Conservation (phyloP, 257 asterid species). For the Phtheirospermum japonicum region DNA sequence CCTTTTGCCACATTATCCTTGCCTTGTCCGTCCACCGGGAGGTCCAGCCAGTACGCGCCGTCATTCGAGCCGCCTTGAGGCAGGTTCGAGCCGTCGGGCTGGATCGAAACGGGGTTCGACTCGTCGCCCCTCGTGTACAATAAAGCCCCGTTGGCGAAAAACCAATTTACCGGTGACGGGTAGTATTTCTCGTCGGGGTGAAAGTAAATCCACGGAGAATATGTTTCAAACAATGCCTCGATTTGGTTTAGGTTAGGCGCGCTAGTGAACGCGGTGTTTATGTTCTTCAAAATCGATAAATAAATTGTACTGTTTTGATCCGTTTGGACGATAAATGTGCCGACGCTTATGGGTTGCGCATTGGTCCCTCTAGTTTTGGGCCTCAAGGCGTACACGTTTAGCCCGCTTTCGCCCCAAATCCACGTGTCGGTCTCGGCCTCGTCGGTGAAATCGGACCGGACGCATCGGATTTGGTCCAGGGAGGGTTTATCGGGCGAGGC, state of each 20-base stretch:
- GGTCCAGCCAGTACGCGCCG: conserved; percentile 70
- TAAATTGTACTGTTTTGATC: conserved; percentile 15
- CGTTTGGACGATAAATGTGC: conserved; percentile 40
- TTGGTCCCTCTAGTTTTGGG: conserved; percentile 53
- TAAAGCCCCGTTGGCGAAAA: conserved; percentile 53
- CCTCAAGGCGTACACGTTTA: conserved; percentile 42
- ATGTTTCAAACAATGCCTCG: conserved; percentile 42
- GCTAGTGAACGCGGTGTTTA: conserved; percentile 39
- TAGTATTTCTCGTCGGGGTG: conserved; percentile 69
- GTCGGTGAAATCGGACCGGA: conserved; percentile 60
- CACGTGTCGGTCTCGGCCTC: conserved; percentile 44
- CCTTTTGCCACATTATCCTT: conserved; percentile 46
- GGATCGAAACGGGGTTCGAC: conserved; percentile 46
- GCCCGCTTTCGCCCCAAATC: conserved; percentile 62
- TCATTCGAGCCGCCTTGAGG: conserved; percentile 80
- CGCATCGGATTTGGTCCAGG: conserved; percentile 57
- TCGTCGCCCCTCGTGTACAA: conserved; percentile 55
- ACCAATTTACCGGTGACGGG: conserved; percentile 85
- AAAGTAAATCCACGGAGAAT: conserved; percentile 65
- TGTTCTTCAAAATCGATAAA: conserved; percentile 62
- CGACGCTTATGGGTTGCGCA: conserved; percentile 47
- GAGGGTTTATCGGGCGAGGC: conserved; percentile 65
- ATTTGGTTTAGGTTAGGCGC: conserved; percentile 55
- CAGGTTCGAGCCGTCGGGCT: conserved; percentile 61
- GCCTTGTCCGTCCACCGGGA: conserved; percentile 42